Percentiles rank a stretch among this genome's conserved stretches.
Evolutionary conservation across 306 rosid species (phyloP).

Genomic region (Medicago ruthenica): DNA sequence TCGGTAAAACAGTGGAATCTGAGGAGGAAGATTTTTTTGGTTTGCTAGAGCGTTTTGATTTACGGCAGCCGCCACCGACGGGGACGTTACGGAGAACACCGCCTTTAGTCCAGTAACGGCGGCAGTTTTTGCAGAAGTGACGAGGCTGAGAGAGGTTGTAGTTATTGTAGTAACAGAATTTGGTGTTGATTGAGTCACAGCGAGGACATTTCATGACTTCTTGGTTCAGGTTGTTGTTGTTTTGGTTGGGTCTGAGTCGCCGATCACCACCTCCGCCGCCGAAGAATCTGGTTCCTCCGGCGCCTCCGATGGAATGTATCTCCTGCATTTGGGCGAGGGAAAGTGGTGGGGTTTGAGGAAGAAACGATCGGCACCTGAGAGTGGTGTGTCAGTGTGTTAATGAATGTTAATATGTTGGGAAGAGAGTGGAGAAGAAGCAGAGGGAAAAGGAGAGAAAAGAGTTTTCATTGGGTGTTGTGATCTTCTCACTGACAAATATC

Average conservation of each 20-base stretch:
- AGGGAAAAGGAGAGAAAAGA: not conserved
- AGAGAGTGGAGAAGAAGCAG: constrained; percentile 14
- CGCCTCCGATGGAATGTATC: constrained; percentile 60
- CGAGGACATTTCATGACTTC: constrained; percentile 85
- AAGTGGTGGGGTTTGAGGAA: not conserved
- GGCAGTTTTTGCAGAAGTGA: constrained; percentile 95
- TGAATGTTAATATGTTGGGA: constrained; percentile 16
- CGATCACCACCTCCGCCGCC: constrained; percentile 61
- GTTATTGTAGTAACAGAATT: constrained; percentile 96
- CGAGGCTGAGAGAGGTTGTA: constrained; percentile 99
- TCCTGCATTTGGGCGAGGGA: constrained; percentile 72
- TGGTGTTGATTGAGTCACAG: constrained; percentile 91
- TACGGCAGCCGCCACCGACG: constrained; percentile 94
- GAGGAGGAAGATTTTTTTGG: constrained; percentile 40
- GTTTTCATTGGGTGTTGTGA: constrained; percentile 17
- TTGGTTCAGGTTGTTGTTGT: constrained; percentile 46
- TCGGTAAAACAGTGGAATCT: not conserved
- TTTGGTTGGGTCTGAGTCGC: constrained; percentile 56
- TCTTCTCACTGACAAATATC: constrained; percentile 46
- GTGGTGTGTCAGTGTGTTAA: constrained; percentile 42
- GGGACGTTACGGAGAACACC: constrained; percentile 99
- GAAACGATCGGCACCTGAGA: constrained; percentile 31
- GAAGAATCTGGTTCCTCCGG: constrained; percentile 60
- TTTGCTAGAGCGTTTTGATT: constrained; percentile 77
- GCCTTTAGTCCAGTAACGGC: constrained; percentile 98